These are phyloP conservation scores for Myxozyma neotropica DNA, from an alignment of 805 yeast genomes.

Conservation along the genomic window DNA sequence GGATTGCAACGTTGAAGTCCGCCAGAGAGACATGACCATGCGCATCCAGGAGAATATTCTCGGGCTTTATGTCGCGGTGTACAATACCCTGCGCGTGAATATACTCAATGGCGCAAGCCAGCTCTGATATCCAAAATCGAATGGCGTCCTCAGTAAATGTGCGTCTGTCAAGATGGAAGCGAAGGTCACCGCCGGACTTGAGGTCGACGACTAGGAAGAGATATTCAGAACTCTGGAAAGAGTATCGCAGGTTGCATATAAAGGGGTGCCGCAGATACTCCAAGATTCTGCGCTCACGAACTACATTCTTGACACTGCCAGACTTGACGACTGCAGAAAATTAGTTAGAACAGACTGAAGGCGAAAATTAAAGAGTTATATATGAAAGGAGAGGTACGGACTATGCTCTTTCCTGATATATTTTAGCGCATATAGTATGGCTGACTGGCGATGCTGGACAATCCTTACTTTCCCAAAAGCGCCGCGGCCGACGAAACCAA, in stretches of 20 bases:
- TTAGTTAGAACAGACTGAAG: not conserved
- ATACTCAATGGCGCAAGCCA: constrained; percentile 39
- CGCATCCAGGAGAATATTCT: constrained; percentile 57
- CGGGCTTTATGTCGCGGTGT: constrained; percentile 36
- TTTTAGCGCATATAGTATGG: constrained; percentile 37
- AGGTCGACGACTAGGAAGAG: constrained; percentile 38
- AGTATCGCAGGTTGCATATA: constrained; percentile 38
- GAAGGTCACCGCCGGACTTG: constrained; percentile 41
- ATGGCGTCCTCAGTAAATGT: constrained; percentile 38
- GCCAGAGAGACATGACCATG: constrained; percentile 66
- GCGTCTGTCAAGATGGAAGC: constrained; percentile 36
- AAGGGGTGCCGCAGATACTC: constrained; percentile 37
- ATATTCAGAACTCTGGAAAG: constrained; percentile 38
- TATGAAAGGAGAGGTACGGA: no score
- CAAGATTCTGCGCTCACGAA: constrained; percentile 38
- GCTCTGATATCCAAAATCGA: constrained; percentile 38
- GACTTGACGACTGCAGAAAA: constrained; percentile 23
- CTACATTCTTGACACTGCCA: constrained; percentile 26
- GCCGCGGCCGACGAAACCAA: constrained; percentile 79
- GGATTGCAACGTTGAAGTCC: constrained; percentile 51
- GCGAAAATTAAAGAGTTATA: not conserved
- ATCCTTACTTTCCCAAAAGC: constrained; percentile 81
- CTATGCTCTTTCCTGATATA: constrained; percentile 37
- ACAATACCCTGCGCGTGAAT: constrained; percentile 26
- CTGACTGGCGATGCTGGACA: constrained; percentile 34